Evolutionary conservation across 768 basidiomycete species (phyloP).

Genomic region (Lactarius pseudohatsudake): DNA sequence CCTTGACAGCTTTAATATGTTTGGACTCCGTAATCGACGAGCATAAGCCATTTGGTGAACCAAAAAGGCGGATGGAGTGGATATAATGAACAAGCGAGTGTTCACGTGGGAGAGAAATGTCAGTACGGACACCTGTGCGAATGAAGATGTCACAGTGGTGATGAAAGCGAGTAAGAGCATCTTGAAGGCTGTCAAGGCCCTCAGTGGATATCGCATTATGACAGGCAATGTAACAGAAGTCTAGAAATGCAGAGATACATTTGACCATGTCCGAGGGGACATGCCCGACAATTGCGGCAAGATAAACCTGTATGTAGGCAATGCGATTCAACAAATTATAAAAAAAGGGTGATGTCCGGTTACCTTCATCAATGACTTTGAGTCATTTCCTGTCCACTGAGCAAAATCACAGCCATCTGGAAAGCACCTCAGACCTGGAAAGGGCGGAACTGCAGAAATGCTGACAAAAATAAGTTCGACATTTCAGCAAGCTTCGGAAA

Average conservation of each 20-base stretch:
- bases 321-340: too few species aligned
- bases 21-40: too few species aligned
- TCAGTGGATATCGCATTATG: too few species aligned
- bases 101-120: conserved; percentile 27
- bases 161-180: conserved; percentile 6
- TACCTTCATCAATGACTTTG: conserved; percentile 41
- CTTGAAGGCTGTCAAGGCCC: conserved; percentile 5
- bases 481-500: background rate
- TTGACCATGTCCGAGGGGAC: conserved; percentile 36
- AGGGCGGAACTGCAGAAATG: too few species aligned
- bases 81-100: too few species aligned
- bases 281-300: conserved; percentile 36
- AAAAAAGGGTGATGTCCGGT: too few species aligned
- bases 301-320: conserved; percentile 30
- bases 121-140: conserved; percentile 9
- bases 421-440: conserved; percentile 21
- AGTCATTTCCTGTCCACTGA: conserved; percentile 42
- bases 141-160: conserved; percentile 9
- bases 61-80: too few species aligned
- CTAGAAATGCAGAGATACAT: conserved; percentile 14
- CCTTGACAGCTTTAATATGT: too few species aligned
- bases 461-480: background rate
- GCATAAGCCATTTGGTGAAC: too few species aligned
- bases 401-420: conserved; percentile 8
- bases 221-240: conserved; percentile 27